Base-by-base conservation (phyloP, 345 rosid genomes). In the Eucalyptus grandis region DNA sequence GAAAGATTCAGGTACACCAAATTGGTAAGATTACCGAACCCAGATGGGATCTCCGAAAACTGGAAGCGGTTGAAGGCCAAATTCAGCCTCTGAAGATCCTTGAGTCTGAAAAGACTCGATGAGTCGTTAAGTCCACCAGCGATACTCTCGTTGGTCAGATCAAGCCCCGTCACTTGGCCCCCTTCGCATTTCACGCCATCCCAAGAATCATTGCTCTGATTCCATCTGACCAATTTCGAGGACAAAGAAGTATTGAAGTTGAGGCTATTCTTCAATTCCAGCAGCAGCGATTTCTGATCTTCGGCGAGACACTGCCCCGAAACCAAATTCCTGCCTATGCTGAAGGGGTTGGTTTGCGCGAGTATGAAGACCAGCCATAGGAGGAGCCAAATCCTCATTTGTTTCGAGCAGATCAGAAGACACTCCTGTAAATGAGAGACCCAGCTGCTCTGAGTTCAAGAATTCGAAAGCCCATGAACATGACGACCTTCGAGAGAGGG, bases 1-100 rank as follows among this genome's bases (percentile, higher is more conserved):
- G 95, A 95, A 81, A 95, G 86, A 87, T 95, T 95, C 49, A 94
- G 90, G 77, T 91, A 37, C 1, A 5, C 22, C 89, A 95, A 60
- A 51, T 90, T 58, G 30, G 90, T 69, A 4, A 95, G 92, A 16
- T 91, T 92, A 9, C 62, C 88, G 11, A 94, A 90, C 34, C 77
- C 88, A 16, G 89, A 49, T 43, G 96, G 94, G 34, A 93, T 87
- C 17, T 50, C 49, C 92, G 49, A 1, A 49, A 22, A 60, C n/a
- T 6, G 89, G 92, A 94, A 89, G 22, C 7, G n/a, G 90, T 93
- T 95, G 56, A 44, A 62, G 14, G 95, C 90, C 91, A 95, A 88
- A 89, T 94, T 91, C 53, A 95, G 93, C 26, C 50, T 62, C 92
- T 26, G 88, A 6, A 94, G 94, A 89, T 89, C 19, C 14, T 30